phyloP scores from a whole-genome alignment of 768 basidiomycete genomes.

The Russula earlei region DNA sequence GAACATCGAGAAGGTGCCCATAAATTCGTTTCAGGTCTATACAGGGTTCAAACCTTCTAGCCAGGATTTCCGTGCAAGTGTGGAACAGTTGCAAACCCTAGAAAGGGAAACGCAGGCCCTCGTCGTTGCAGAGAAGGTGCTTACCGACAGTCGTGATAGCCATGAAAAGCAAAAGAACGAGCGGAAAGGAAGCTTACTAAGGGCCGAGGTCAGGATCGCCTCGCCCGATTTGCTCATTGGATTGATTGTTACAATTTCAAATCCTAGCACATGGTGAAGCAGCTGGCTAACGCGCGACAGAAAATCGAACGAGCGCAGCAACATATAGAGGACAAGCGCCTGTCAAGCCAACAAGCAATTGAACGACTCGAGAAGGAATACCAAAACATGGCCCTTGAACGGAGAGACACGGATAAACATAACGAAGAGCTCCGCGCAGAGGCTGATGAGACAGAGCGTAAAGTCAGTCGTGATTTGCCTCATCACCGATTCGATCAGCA shows the following conservation, averaged over 20 bases:
- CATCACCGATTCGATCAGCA: neutral
- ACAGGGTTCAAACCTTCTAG: neutral
- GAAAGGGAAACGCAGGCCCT: constrained; percentile 57
- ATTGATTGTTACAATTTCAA: neutral
- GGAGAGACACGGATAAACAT: constrained; percentile 69
- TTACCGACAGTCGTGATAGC: constrained; percentile 58
- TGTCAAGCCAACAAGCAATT: constrained; percentile 62
- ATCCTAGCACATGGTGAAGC: constrained; percentile 66
- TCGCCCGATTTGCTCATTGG: neutral
- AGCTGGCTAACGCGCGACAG: constrained; percentile 71
- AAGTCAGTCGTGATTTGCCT: constrained; percentile 33
- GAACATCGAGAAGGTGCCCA: constrained; percentile 61
- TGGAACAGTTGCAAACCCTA: constrained; percentile 69
- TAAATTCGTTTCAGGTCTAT: constrained; percentile 4
- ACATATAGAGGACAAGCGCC: constrained; percentile 72
- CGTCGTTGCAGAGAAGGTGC: constrained; percentile 56
- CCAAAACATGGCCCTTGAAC: constrained; percentile 65
- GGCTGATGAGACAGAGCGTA: constrained; percentile 55
- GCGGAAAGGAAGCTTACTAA: constrained; percentile 53
- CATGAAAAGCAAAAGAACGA: constrained; percentile 69
- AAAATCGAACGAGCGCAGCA: constrained; percentile 73
- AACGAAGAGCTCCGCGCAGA: constrained; percentile 68
- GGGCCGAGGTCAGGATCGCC: constrained; percentile 42
- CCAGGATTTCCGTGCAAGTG: constrained; percentile 61
- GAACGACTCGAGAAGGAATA: constrained; percentile 71